phyloP scores from a whole-genome alignment of 495 filamentous ascomycete species.

The Polyplosphaeria fusca region DNA sequence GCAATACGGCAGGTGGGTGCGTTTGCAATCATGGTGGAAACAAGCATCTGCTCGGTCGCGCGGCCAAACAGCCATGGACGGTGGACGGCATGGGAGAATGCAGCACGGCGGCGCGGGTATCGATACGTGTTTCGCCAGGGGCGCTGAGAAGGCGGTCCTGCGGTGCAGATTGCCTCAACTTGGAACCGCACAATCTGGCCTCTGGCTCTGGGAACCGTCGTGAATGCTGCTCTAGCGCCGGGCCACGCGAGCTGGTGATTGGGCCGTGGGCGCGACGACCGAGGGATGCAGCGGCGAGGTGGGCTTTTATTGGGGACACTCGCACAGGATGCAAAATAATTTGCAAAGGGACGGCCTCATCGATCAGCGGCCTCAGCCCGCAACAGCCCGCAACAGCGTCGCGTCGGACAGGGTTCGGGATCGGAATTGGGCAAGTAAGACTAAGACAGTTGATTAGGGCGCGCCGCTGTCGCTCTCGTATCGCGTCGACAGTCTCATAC shows the following conservation, averaged over 20 bases:
- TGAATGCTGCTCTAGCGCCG: constrained; percentile 19
- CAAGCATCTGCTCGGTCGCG: constrained; percentile 5
- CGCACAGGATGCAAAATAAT: constrained; percentile 32
- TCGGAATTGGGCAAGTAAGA: constrained; percentile 26
- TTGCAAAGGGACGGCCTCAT: constrained; percentile 22
- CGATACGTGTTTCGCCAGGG: constrained; percentile 36
- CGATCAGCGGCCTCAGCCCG: constrained; percentile 19
- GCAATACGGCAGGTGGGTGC: constrained; percentile 11
- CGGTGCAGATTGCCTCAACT: constrained; percentile 37
- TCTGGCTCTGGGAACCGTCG: neutral
- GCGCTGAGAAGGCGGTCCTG: constrained; percentile 29
- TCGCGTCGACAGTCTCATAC: constrained; percentile 27
- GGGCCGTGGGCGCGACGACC: neutral
- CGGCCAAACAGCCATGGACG: neutral
- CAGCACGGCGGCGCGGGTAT: constrained; percentile 5
- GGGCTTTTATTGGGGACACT: constrained; percentile 15
- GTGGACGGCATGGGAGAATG: constrained; percentile 1
- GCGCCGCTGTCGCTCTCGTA: constrained; percentile 20
- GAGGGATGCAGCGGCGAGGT: constrained; percentile 15
- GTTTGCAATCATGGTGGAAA: constrained; percentile 27
- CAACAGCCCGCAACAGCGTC: constrained; percentile 23
- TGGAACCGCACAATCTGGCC: constrained; percentile 33
- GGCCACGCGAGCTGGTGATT: constrained; percentile 12
- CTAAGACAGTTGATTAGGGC: constrained; percentile 31
- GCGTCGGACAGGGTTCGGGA: constrained; percentile 33